Evolutionary conservation across 768 basidiomycete species (phyloP).

Genomic region (Tricholoma flavovirens): DNA sequence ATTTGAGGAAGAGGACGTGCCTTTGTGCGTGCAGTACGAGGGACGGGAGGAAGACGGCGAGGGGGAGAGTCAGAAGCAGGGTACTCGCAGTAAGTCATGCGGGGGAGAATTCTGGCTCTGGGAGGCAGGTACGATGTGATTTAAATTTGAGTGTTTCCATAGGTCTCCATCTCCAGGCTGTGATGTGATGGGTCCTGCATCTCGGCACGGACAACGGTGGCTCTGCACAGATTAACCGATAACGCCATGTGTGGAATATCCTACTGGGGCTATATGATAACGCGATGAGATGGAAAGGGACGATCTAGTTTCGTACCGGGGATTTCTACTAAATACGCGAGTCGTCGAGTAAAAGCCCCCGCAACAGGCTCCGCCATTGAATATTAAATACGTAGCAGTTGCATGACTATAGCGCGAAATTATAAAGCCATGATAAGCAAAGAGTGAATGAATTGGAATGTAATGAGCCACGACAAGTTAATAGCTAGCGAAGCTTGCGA

Average conservation of each 20-base stretch:
- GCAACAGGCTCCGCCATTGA: too few species aligned
- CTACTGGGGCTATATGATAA: neutral
- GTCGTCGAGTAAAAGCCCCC: neutral
- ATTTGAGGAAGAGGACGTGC: constrained; percentile 47
- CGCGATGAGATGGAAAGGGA: neutral
- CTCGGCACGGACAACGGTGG: neutral
- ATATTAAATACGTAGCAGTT: too few species aligned
- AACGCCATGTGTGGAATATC: neutral
- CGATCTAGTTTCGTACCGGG: neutral
- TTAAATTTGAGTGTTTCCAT: neutral
- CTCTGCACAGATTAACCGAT: neutral
- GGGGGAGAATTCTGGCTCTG: constrained; percentile 1
- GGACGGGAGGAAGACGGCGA: constrained; percentile 18
- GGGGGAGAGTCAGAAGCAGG: constrained; percentile 10
- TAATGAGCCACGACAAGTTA: too few species aligned
- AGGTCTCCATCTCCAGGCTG: neutral
- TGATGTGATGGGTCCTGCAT: neutral
- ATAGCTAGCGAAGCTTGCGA: too few species aligned
- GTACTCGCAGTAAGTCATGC: constrained; percentile 11
- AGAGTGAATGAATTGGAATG: too few species aligned
- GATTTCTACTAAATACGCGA: neutral
- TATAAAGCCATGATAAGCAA: neutral
- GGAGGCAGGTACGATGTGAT: neutral
- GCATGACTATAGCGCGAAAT: neutral
- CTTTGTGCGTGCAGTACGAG: constrained; percentile 15